phyloP scores from a whole-genome alignment of 2,329 filamentous ascomycete species.

The Diaporthe sp. region DNA sequence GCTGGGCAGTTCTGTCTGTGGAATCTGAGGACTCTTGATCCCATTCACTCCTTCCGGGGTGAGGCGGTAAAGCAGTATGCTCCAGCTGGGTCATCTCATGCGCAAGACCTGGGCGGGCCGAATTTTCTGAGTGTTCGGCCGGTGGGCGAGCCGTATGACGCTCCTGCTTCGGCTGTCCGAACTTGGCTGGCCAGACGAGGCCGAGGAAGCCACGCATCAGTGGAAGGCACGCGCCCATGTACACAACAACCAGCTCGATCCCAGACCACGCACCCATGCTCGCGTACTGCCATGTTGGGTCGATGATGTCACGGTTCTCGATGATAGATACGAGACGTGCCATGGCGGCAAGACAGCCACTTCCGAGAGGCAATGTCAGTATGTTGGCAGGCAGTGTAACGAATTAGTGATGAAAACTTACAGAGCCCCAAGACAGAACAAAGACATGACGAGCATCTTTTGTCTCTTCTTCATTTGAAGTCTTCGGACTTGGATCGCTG shows the following conservation, averaged over 20 bases:
- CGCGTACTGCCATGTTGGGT: conserved; percentile 1
- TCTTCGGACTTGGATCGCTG: background rate
- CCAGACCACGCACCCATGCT: conserved; percentile 5
- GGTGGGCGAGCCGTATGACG: background rate
- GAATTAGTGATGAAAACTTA: background rate
- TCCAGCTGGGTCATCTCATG: background rate
- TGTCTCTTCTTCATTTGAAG: background rate
- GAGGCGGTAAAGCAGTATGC: background rate
- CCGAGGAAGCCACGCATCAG: background rate
- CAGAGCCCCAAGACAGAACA: background rate
- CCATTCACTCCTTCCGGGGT: background rate
- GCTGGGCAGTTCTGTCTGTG: background rate
- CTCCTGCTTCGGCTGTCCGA: background rate
- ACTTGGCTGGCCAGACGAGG: conserved; percentile 6
- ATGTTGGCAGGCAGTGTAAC: background rate
- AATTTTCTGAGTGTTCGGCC: background rate
- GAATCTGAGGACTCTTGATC: background rate
- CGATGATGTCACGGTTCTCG: conserved; percentile 6
- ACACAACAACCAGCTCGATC: background rate
- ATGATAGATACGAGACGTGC: background rate
- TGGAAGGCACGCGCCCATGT: background rate
- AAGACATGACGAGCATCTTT: background rate
- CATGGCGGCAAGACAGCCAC: background rate
- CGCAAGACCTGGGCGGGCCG: background rate
- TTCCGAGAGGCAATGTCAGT: background rate